Base-by-base conservation (phyloP, 1,284 basidiomycete genomes). In the Cryptococcus sp. region DNA sequence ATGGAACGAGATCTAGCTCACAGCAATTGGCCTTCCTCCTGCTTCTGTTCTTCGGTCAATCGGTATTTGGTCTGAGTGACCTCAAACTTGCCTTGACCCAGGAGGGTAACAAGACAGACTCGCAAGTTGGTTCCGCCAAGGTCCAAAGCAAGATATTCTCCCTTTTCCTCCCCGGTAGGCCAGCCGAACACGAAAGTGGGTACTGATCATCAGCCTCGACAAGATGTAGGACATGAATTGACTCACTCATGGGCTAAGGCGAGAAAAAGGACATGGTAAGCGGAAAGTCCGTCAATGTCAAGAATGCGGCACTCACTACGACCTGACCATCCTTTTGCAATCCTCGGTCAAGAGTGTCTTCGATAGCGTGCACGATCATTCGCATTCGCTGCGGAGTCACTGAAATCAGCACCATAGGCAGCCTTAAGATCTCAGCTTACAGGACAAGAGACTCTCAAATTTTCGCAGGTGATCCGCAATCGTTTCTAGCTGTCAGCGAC, bases 1-100 rank as follows among this genome's bases (percentile, higher is more conserved):
- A 25, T 3, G 4, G 16, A 5, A 11, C 5, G 16, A 0, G 16
- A 11, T 3, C 4, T 4, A 23, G 59, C 69, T 60, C 48, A 75
- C 50, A 98, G 76, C 53, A 85, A 83, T 68, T 90, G 84, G 5
- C 93, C 94, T 33, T 97, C 92, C n/a, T 86, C 87, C 59, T 95
- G 92, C 75, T 98, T 98, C 74, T 98, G 94, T 65, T 97, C 95
- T 66, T 98, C 94, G 2, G 89, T 86, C 47, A 98, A 80, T 50
- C 92, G 86, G 75, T 97, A 97, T 75, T 98, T 98, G 45, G 91
- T 87, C 69, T 98, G 94, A 0, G 91, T 94, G 64, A 98, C 87
- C 75, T 97, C 92, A 72, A 97, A 98, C 77, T 94, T 91, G 54
- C 94, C 92, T 7, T 83, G 79, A 22, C 94, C 94, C 62, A 87